A percentile compares a stretch with the other conserved stretches of the same genome.
phyloP scores from a whole-genome alignment of 1,284 basidiomycete species.

The Mycosarcoma mackinlayi region DNA sequence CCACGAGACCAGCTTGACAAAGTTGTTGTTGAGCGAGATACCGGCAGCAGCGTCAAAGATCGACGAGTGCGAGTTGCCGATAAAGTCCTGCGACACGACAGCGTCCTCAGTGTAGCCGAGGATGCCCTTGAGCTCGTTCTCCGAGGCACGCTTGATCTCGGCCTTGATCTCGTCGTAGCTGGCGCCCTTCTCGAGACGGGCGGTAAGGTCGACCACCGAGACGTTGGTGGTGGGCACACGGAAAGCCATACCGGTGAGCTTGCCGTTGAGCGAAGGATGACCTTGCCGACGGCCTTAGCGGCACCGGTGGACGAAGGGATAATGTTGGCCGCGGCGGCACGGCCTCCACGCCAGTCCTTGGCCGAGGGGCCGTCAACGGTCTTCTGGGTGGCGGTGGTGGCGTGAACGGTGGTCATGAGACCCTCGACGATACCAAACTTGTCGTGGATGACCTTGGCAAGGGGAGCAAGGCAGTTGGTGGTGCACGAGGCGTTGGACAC shows the following conservation, averaged over 20 bases:
- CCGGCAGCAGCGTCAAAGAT: conserved; percentile 85
- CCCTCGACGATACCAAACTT: conserved; percentile 72
- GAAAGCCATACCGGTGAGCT: conserved; percentile 93
- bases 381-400: conserved; percentile 89
- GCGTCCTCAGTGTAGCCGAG: conserved; percentile 94
- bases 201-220: conserved; percentile 97
- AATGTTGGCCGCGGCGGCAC: conserved; percentile 97
- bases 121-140: conserved; percentile 79
- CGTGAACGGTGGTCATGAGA: conserved; percentile 98
- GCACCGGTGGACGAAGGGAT: conserved; percentile 99
- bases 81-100: conserved; percentile 78
- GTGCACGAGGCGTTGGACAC: conserved; percentile 99
- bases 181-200: conserved; percentile 83
- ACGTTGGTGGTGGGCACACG: conserved; percentile 97
- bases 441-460: conserved; percentile 98
- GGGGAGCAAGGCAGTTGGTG: conserved; percentile 93
- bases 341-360: conserved; percentile 83
- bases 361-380: conserved; percentile 83
- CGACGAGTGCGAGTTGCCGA: conserved; percentile 76
- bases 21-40: conserved; percentile 90
- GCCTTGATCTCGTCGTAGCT: conserved; percentile 92
- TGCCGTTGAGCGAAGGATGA: conserved; percentile 96
- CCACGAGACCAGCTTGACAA: conserved; percentile 95
- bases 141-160: conserved; percentile 83
- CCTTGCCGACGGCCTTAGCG: conserved; percentile 98